Conservation (phyloP, 441 rosid genomes). For the Macaranga tanarius region DNA sequence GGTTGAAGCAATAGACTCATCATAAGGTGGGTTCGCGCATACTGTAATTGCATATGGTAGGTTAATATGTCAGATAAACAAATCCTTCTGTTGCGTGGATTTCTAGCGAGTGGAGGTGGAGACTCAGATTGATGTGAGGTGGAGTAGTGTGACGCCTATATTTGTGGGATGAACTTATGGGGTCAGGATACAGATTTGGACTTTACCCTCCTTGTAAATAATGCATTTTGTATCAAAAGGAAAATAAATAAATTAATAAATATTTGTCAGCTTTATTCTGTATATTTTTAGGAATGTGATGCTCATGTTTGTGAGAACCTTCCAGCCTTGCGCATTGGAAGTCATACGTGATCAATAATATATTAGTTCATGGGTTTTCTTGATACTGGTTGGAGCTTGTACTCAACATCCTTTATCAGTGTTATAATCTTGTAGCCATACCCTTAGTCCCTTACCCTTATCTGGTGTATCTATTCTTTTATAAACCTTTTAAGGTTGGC, state of each 20-base stretch:
- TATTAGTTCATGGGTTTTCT: not conserved
- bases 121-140: slow-evolving; percentile 4
- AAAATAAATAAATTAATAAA: slow-evolving; percentile 20
- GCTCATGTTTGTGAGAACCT: slow-evolving; percentile 9
- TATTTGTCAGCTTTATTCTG: slow-evolving; percentile 8
- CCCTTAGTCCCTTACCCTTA: not conserved
- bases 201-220: slow-evolving; percentile 31
- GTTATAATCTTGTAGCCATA: not conserved
- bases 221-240: slow-evolving; percentile 21
- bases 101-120: slow-evolving; percentile 14
- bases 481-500: not conserved
- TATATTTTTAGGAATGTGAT: slow-evolving; percentile 9
- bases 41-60: not conserved
- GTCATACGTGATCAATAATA: not conserved
- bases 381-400: not conserved
- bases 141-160: slow-evolving; percentile 10
- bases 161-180: slow-evolving; percentile 19
- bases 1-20: slow-evolving; percentile 41
- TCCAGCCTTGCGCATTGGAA: not conserved
- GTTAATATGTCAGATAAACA: not conserved
- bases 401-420: no score
- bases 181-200: slow-evolving; percentile 6
- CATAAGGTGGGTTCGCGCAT: slow-evolving; percentile 23
- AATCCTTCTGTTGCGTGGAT: slow-evolving; percentile 12
- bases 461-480: not conserved